Conservation (phyloP, 805 yeast species). For the Kluyveromyces lactis region DNA sequence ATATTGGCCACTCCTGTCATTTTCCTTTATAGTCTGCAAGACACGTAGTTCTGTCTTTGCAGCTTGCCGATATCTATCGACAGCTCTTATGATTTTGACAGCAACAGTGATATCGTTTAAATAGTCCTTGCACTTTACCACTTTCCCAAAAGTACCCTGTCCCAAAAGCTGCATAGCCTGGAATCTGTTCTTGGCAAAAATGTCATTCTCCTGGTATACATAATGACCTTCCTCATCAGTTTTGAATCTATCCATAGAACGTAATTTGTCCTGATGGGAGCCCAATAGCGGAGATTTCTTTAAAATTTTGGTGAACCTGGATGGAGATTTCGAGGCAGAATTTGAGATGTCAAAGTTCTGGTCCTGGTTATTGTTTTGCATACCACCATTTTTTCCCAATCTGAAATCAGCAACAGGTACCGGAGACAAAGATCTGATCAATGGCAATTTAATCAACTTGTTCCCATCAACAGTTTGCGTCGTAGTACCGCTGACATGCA, state of each 20-base stretch:
- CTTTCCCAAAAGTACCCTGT: slow-evolving; percentile 98
- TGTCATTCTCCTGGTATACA: slow-evolving; percentile 47
- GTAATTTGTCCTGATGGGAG: neutral
- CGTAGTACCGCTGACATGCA: slow-evolving; percentile 26
- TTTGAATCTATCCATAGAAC: slow-evolving; percentile 11
- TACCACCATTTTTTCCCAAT: neutral
- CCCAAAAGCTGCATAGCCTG: slow-evolving; percentile 66
- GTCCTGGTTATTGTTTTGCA: neutral
- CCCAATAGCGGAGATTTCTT: neutral
- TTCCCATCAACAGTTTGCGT: slow-evolving; percentile 27
- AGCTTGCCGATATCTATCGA: slow-evolving; percentile 92
- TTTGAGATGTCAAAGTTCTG: neutral
- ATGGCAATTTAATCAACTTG: slow-evolving; percentile 17
- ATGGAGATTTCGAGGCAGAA: neutral
- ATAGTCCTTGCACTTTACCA: slow-evolving; percentile 80
- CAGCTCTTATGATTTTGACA: slow-evolving; percentile 83
- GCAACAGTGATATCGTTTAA: slow-evolving; percentile 51
- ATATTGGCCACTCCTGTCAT: slow-evolving; percentile 49
- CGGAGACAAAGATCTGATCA: slow-evolving; percentile 17
- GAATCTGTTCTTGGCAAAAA: slow-evolving; percentile 54
- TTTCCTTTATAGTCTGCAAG: slow-evolving; percentile 30
- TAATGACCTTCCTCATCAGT: slow-evolving; percentile 69
- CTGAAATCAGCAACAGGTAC: neutral
- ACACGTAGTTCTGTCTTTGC: slow-evolving; percentile 87
- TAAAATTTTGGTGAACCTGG: neutral